These are phyloP conservation scores for Podila epicladia DNA, from an alignment of 192 early-diverging fungal genomes.

Conservation along the genomic window DNA sequence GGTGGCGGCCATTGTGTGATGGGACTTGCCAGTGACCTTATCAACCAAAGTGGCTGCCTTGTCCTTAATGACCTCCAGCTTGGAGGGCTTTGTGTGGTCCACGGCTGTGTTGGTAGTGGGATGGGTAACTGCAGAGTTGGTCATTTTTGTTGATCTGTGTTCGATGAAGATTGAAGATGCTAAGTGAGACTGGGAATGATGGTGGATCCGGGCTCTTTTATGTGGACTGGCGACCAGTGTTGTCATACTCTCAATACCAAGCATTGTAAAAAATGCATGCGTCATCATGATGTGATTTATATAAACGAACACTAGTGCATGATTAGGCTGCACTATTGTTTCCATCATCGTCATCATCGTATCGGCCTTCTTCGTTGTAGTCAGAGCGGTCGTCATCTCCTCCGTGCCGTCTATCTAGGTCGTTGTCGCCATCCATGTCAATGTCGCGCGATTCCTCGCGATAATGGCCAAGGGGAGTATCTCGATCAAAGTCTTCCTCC, in stretches of 20 bases:
- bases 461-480: background rate
- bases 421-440: constrained; percentile 3
- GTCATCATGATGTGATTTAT: too few species aligned
- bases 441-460: background rate
- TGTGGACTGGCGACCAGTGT: too few species aligned
- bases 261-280: too few species aligned
- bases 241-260: too few species aligned
- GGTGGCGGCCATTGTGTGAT: constrained; percentile 12
- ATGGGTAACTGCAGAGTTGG: constrained; percentile 3
- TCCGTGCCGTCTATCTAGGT: background rate
- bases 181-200: background rate
- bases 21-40: constrained; percentile 23
- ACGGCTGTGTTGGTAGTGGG: constrained; percentile 10
- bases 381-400: constrained; percentile 14
- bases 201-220: background rate
- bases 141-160: constrained; percentile 13
- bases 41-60: constrained; percentile 28
- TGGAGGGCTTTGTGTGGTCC: constrained; percentile 19
- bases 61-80: constrained; percentile 30
- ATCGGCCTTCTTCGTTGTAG: constrained; percentile 8
- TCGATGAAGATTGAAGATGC: background rate
- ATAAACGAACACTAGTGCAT: too few species aligned
- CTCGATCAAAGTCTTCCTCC: constrained; percentile 3
- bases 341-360: background rate
- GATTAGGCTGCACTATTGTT: too few species aligned